A percentile compares a stretch with the other conserved stretches of the same genome.
These are phyloP conservation scores for Phytophthora multivora DNA, from an alignment of 352 stramenopile genomes.

Conservation along the genomic window DNA sequence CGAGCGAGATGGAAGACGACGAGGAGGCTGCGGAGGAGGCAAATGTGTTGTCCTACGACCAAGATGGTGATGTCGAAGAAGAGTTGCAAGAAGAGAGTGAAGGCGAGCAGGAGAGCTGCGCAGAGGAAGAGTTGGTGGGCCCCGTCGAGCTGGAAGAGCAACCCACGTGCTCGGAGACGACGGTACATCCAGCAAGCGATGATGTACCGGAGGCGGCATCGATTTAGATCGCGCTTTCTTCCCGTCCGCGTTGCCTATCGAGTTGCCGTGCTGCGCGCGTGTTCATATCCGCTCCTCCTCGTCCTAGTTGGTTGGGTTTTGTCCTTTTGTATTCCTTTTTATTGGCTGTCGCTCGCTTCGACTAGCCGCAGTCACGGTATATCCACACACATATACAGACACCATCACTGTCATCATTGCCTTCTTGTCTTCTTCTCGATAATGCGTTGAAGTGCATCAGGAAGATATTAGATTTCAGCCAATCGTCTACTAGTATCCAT, in stretches of 20 bases:
- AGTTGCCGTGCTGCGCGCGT: conserved; percentile 4
- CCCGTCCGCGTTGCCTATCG: conserved; percentile 7
- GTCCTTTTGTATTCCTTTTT: conserved; percentile 47
- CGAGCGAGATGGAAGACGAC: conserved; percentile 44
- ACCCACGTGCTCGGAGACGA: conserved; percentile 10
- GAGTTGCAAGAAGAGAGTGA: conserved; percentile 24
- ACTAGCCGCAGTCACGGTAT: conserved; percentile 26
- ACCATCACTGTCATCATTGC: conserved; percentile 20
- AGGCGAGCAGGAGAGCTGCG: conserved; percentile 23
- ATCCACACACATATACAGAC: conserved; percentile 27
- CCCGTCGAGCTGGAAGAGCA: conserved; percentile 19
- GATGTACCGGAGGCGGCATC: conserved; percentile 26
- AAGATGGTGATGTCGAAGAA: conserved; percentile 15
- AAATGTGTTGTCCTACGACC: conserved; percentile 23
- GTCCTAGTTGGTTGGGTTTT: conserved; percentile 31
- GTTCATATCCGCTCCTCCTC: conserved; percentile 17
- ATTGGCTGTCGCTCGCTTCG: conserved; percentile 30
- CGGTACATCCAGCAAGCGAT: conserved; percentile 22
- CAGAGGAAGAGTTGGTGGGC: conserved; percentile 17
- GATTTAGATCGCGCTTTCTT: conserved; percentile 24
- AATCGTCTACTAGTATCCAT: background rate
- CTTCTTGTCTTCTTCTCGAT: background rate
- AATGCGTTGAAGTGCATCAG: background rate
- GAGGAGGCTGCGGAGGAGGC: conserved; percentile 39
- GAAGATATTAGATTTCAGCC: too few species aligned